Base-by-base conservation (phyloP, 306 rosid genomes). In the Rosa chinensis region DNA sequence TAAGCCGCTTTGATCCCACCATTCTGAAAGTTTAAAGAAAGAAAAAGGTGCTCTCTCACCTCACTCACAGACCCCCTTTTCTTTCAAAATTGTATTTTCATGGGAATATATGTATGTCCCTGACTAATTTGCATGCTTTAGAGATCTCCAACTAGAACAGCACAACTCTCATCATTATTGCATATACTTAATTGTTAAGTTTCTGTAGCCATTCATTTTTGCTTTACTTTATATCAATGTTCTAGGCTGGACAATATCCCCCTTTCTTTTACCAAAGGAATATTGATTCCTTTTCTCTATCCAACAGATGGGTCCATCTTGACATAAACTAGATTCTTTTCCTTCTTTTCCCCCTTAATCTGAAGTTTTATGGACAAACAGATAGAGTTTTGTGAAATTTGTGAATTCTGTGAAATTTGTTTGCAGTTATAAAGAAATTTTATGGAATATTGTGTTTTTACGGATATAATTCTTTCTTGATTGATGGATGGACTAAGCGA, bases 171-270 rank as follows among this genome's bases (percentile, higher is more conserved):
- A 70, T 73, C 63, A 84, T 87, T 70, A 82, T 79, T 80, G 87
- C 39, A 50, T 62, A 73, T 40, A 59, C 98, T 90, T 94, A 86
- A 77, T 81, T 28, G 86, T 88, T 87, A 94, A 89, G 96, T 83
- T 72, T 86, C 56, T 82, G 79, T 73, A 28, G 81, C 74, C 62
- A 80, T 40, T 63, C 66, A 59, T 56, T 44, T 70, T 32, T 56
- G 72, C 74, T 80, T 25, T 86, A 16, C 71, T 66, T 66, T 66
- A 8, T 39, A 70, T 21, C 76, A 83, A 85, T 84, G 89, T 88
- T 61, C 84, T 88, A 84, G 90, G 92, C 92, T 90, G 90, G 82
- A 84, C 82, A 62, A 47, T 76, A 80, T 81, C 76, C 73, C 73
- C 18, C 72, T 55, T 63, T 80, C 85, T 89, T 90, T 90, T 82